Evolutionary conservation across 768 basidiomycete species (phyloP), one percentile per base, ranked within the genome.

Genomic region (Lactifluus subvellereus): DNA sequence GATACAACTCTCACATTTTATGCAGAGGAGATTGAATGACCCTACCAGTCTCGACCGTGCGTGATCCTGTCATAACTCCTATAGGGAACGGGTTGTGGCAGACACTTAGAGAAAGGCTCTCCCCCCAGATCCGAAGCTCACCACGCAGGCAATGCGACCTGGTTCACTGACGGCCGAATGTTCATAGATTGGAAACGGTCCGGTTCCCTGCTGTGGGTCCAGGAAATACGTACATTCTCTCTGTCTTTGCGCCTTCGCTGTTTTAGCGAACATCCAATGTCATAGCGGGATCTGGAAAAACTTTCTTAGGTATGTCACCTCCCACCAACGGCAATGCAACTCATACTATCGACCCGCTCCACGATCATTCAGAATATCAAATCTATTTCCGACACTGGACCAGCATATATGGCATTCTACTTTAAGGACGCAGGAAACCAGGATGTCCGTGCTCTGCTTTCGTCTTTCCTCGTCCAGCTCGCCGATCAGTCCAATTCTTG

Each of bases 281-380:
- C 20, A 42, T 6, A 51, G 49, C 58, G 6, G 49, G 58, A 10
- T 51, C 58, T 3, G 58, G 49, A 10, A 59, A 59, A 30, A 42
- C 38, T n/a, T 59, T 11, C 38, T 59, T 6, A 51, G 4, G 49
- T 59, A 42, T 10, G 49, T 32, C 49, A 8, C 2, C 4, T 18
- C 6, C 0, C 4, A 8, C 1, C 18, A 6, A 6, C 3, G 2
- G 1, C 4, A n/a, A n/a, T n/a, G 4, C 27, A 11, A 4, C 5
- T 45, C 2, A 54, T 20, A 30, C 10, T 38, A 38, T 38, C 1
- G n/a, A 27, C n/a, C 6, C 54, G 60, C 33, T 54, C 60, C 1
- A 47, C 53, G 18, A 40, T 61, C 43, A 55, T 61, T 27, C 38
- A 38, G 3, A 30, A 59, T 40, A 32, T 45, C 4, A 1, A 52